Evolutionary conservation across 371 early-diverging fungal species (phyloP), one percentile per base, ranked within the genome.

Genomic region (Rhizomucor pusillus): DNA sequence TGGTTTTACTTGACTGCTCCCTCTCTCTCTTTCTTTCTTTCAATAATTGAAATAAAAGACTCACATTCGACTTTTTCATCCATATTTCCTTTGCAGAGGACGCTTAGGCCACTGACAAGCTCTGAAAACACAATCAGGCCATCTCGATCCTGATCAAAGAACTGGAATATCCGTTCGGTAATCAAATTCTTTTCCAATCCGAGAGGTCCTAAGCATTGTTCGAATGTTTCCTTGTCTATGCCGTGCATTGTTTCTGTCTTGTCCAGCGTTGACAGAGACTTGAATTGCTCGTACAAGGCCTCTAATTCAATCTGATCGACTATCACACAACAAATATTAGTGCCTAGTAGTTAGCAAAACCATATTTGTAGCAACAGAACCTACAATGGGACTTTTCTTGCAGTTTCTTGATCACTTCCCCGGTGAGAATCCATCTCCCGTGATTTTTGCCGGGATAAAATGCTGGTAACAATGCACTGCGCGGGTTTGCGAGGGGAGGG

Each of bases 401-500:
- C 7, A 92, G 69, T 35, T 82, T 81, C 43, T 66, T 67, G 11
- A 67, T 52, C 35, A 50, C 59, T 6, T 71, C 77, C 4, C 59
- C 44, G 10, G 75, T 45, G 12, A 85, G 58, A 2, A 67, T 54
- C 16, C 61, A 54, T 18, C 60, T 53, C 16, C 49, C 58, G 23
- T 57, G 50, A 40, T 64, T 54, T 39, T 71, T 77, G 44, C 80
- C 80, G 12, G 94, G 94, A 70, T 94, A 96, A 55, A 95, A 84
- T 9, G 80, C 65, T 13, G 84, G 84, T n/a, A 93, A 56, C n/a
- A 94, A 76, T 14, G 92, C 87, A 3, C 79, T 79, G 24, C 91
- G 69, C n/a, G 90, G 84, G 67, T 94, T 94, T 43, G 91, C 89
- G n/a, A 95, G 77, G 16, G 95, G 92, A n/a, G 98, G 95, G 18